These are phyloP conservation scores for Elymus sibiricus DNA, from an alignment of 176 grass and related monocot genomes.

Conservation along the genomic window DNA sequence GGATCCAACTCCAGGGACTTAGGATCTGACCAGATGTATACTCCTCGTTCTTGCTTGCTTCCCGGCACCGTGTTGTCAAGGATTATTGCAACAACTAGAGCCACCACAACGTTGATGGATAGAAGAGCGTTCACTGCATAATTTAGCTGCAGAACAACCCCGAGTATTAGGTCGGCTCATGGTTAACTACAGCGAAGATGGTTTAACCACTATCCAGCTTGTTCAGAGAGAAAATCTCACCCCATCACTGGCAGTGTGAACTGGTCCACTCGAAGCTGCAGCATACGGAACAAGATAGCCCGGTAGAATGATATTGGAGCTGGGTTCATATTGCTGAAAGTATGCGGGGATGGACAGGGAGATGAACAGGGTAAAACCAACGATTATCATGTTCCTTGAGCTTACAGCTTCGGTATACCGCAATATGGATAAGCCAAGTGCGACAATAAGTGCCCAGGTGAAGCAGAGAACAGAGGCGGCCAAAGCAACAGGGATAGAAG, in stretches of 20 bases:
- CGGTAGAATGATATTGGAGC: conserved; percentile 75
- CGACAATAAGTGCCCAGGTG: conserved; percentile 87
- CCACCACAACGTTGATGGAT: conserved; percentile 89
- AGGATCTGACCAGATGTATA: conserved; percentile 94
- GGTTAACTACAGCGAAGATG: background rate
- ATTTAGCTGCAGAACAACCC: conserved; percentile 55
- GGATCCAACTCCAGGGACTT: conserved; percentile 64
- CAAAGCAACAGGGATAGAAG: conserved; percentile 81
- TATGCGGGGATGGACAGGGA: conserved; percentile 84
- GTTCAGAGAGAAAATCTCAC: conserved; percentile 29
- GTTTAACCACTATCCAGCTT: background rate
- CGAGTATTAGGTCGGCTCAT: background rate
- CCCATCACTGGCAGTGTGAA: conserved; percentile 56
- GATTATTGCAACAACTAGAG: conserved; percentile 76
- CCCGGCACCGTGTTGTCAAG: conserved; percentile 93
- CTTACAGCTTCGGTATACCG: conserved; percentile 91
- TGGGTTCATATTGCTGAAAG: conserved; percentile 87
- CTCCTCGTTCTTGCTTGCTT: conserved; percentile 82
- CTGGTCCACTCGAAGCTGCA: conserved; percentile 76
- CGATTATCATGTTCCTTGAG: conserved; percentile 99
- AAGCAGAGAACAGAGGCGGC: conserved; percentile 89
- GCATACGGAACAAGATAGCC: conserved; percentile 89
- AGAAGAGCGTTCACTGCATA: conserved; percentile 82
- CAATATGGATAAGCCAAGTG: conserved; percentile 79
- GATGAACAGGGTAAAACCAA: conserved; percentile 96